Evolutionary conservation across 345 rosid species (phyloP).

Genomic region (Populus ilicifolia): DNA sequence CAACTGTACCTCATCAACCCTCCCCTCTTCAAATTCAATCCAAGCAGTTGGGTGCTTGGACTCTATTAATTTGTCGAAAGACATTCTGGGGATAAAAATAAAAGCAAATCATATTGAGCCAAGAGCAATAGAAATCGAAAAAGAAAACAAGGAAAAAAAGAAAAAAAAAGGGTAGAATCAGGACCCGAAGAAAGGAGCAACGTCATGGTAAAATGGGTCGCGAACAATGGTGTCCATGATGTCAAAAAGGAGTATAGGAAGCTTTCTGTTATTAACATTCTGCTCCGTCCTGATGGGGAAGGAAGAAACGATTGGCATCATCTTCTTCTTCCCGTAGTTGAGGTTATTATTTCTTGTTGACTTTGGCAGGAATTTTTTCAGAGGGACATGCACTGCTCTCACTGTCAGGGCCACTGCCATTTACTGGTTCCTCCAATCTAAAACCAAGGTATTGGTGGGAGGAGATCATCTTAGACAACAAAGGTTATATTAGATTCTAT

Average conservation of each 20-base stretch:
- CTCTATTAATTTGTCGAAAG: constrained; percentile 66
- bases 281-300: not conserved
- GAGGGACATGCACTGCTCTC: too few species aligned
- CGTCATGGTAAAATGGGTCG: constrained; percentile 83
- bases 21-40: constrained; percentile 85
- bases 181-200: constrained; percentile 82
- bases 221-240: constrained; percentile 97
- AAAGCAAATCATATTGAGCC: constrained; percentile 17
- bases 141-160: not conserved
- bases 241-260: constrained; percentile 86
- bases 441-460: too few species aligned
- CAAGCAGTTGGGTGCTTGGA: constrained; percentile 85
- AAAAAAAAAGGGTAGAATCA: not conserved
- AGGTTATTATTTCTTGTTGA: too few species aligned
- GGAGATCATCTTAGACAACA: too few species aligned
- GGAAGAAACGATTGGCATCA: too few species aligned
- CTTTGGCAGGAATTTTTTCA: too few species aligned
- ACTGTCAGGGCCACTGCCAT: too few species aligned
- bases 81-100: constrained; percentile 54
- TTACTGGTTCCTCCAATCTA: too few species aligned
- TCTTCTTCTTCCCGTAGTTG: too few species aligned
- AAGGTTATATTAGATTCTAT: too few species aligned
- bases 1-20: constrained; percentile 65
- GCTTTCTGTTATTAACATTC: constrained; percentile 35
- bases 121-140: not conserved